Conservation (phyloP, 257 asterid species). For the Forsythia viridissima region DNA sequence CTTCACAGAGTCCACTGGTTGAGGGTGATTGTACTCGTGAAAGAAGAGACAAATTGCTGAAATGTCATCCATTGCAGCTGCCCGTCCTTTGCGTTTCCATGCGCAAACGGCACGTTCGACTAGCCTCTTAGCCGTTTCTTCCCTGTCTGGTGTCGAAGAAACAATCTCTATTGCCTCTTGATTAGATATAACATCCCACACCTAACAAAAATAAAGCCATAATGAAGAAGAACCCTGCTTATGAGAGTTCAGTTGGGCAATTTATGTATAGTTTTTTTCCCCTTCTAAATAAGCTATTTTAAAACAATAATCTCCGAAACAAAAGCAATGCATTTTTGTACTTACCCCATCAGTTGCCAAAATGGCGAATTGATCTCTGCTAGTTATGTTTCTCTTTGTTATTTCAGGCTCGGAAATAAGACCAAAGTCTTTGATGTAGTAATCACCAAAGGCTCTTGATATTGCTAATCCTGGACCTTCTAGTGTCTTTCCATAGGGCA, state of each 20-base stretch:
- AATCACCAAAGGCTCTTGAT: constrained; percentile 83
- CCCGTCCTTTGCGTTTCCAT: constrained; percentile 65
- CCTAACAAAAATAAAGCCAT: constrained; percentile 30
- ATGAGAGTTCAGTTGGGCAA: no score
- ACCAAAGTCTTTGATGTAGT: constrained; percentile 72
- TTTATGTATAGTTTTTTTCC: no score
- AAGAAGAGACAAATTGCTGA: constrained; percentile 76
- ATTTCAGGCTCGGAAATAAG: constrained; percentile 80
- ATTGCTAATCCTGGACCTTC: constrained; percentile 81
- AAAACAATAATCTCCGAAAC: no score
- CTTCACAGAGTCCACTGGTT: constrained; percentile 4
- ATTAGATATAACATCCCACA: constrained; percentile 79
- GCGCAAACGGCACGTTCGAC: constrained; percentile 59
- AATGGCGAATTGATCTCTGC: constrained; percentile 57
- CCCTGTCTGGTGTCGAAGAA: constrained; percentile 44
- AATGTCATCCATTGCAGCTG: constrained; percentile 68
- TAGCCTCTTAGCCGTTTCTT: constrained; percentile 57
- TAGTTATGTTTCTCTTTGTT: constrained; percentile 51
- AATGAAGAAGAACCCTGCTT: no score
- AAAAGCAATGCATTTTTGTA: no score
- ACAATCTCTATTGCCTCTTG: constrained; percentile 78
- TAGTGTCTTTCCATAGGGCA: constrained; percentile 50
- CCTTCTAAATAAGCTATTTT: no score
- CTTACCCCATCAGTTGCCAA: constrained; percentile 85
- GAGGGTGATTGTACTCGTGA: constrained; percentile 26